Evolutionary conservation across 495 filamentous ascomycete genomes (phyloP).

Genomic region (Aspergillus egyptiacus): DNA sequence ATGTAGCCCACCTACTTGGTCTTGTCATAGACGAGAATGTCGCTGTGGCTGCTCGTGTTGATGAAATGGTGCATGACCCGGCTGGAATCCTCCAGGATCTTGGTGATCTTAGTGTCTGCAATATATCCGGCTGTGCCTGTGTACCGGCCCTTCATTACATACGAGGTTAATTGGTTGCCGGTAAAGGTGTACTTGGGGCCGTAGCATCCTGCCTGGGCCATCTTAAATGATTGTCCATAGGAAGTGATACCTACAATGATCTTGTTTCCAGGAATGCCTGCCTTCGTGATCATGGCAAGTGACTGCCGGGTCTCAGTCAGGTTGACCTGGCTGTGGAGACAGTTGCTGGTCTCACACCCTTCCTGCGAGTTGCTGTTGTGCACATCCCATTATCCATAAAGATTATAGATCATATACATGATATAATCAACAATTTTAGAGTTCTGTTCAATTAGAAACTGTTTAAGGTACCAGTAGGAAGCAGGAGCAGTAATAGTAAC

Average conservation of each 20-base stretch:
- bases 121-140: neutral
- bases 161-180: neutral
- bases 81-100: too few relatives aligned
- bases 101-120: neutral
- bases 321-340: constrained; percentile 36
- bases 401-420: constrained; percentile 34
- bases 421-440: constrained; percentile 26
- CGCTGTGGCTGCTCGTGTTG: constrained; percentile 20
- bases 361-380: neutral
- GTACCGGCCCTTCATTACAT: neutral
- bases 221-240: constrained; percentile 3
- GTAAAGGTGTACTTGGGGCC: neutral
- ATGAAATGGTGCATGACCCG: constrained; percentile 2
- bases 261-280: neutral
- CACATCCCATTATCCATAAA: constrained; percentile 31
- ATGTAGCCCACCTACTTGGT: constrained; percentile 38
- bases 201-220: neutral
- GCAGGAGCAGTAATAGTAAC: constrained; percentile 20
- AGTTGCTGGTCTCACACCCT: constrained; percentile 29
- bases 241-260: constrained; percentile 7
- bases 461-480: constrained; percentile 30
- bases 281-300: constrained; percentile 26
- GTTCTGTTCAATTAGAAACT: constrained; percentile 25
- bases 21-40: constrained; percentile 35
- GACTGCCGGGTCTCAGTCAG: constrained; percentile 32